Base-by-base conservation (phyloP, 2,329 filamentous ascomycete species). In the Diplodia intermedia region DNA sequence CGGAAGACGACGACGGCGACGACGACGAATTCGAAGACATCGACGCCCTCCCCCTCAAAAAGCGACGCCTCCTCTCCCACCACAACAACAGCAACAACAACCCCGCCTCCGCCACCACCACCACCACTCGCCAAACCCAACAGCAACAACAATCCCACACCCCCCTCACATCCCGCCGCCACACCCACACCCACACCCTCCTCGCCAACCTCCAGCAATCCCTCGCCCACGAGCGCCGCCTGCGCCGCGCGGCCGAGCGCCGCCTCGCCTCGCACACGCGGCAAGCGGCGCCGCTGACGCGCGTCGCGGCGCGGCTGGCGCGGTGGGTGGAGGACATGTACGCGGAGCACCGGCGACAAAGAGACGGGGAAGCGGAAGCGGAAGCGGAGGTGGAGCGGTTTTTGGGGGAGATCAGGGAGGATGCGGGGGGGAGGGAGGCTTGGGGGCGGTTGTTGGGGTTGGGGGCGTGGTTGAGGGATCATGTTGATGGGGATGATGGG, bases 281-380 rank as follows among this genome's bases (percentile, higher is more conserved):
- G 9, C 18, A 29, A 12, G 8, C 6, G 8, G 36, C 18, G 38
- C 63, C 52, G 18, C 26, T 66, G 23, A 47, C 23, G 23, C 50
- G 52, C 15, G n/a, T n/a, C 12, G 3, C 54, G 12, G 53, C 65
- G 11, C 29, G 40, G 40, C 53, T 66, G 40, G 6, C 50, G 12
- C 14, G 47, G 5, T 57, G 43, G 38, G n/a, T 66, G 4, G 31
- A 14, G 11, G 20, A 50, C 6, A 57, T 66, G 52, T 66, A 66
- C 53, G 3, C 8, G 5, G 65, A 7, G n/a, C 26, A 38, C 52
- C 12, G 15, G 57, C 15, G 18, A 3, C 23, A 26, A 26, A 26
- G 23, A 26, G 23, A 26, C 23, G 23, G 23, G 5, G 38, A 31
- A 11, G 33, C 20, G 11, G 14, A n/a, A n/a, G 36, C 8, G 11